A percentile compares a stretch with the other conserved stretches of the same genome.
Conservation (phyloP, 2,329 filamentous ascomycete genomes). For the Aspergillus pseudoviridinutans region DNA sequence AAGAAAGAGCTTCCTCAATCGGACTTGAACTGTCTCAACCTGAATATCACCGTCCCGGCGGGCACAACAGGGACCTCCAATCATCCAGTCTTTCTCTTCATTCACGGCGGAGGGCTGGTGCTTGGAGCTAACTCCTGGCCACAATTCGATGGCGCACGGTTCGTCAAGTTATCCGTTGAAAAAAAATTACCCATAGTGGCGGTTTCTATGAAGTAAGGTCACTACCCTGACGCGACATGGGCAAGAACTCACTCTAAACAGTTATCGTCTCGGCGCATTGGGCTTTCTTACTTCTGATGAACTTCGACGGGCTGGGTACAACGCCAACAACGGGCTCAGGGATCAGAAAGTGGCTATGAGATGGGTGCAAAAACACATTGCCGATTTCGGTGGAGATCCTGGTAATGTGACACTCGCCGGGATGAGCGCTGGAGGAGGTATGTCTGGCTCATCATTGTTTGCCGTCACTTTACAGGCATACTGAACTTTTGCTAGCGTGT, state of each 20-base stretch:
- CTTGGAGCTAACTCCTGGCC: conserved; percentile 52
- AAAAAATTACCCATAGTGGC: conserved; percentile 46
- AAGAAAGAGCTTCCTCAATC: conserved; percentile 37
- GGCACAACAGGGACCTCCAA: conserved; percentile 21
- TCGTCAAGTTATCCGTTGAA: conserved; percentile 45
- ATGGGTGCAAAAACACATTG: conserved; percentile 41
- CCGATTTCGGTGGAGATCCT: conserved; percentile 40
- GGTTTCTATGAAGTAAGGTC: conserved; percentile 42
- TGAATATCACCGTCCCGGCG: conserved; percentile 49
- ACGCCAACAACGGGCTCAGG: conserved; percentile 43
- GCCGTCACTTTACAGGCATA: conserved; percentile 4
- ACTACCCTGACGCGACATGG: neutral
- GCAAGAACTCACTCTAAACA: conserved; percentile 13
- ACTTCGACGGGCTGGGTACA: conserved; percentile 43
- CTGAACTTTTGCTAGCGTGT: conserved; percentile 18
- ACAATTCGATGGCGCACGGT: conserved; percentile 45
- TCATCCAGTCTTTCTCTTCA: conserved; percentile 51
- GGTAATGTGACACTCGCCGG: conserved; percentile 42
- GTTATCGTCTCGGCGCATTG: conserved; percentile 45
- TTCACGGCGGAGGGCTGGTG: conserved; percentile 51
- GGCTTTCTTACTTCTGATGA: conserved; percentile 50
- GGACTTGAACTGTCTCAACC: conserved; percentile 49
- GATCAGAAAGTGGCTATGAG: conserved; percentile 46
- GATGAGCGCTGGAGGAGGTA: conserved; percentile 46
- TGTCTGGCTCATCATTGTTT: neutral